Percentiles rank a stretch among this genome's conserved stretches.
Conservation (phyloP, 345 rosid species). For the Rhodamnia rubescens region DNA sequence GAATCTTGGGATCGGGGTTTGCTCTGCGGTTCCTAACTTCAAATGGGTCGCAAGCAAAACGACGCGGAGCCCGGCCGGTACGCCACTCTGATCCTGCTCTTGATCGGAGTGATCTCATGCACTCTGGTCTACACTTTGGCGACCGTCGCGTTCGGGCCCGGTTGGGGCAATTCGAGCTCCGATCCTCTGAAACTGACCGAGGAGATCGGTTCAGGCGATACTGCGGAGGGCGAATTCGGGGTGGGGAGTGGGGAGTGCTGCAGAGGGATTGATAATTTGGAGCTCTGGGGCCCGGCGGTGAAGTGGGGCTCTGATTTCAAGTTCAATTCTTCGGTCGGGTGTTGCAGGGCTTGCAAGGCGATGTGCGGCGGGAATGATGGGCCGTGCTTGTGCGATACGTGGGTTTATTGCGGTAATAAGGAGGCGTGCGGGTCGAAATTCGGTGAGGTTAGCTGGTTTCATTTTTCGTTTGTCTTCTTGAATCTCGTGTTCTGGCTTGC, state of each 20-base stretch:
- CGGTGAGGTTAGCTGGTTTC: constrained; percentile 60
- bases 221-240: background rate
- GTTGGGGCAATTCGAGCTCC: background rate
- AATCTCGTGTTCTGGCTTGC: background rate
- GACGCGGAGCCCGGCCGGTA: constrained; percentile 51
- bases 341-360: constrained; percentile 80
- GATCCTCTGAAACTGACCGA: background rate
- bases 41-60: constrained; percentile 58
- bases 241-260: constrained; percentile 43
- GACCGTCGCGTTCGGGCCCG: constrained; percentile 31
- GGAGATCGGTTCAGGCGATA: background rate
- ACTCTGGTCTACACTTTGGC: constrained; percentile 57
- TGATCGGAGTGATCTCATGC: constrained; percentile 47
- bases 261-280: constrained; percentile 70
- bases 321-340: constrained; percentile 57
- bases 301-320: constrained; percentile 95
- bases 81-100: constrained; percentile 37
- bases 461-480: background rate
- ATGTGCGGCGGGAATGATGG: constrained; percentile 85
- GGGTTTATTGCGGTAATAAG: constrained; percentile 85
- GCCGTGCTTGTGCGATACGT: constrained; percentile 92
- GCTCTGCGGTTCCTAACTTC: constrained; percentile 1
- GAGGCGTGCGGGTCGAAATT: constrained; percentile 69
- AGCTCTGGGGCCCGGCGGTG: constrained; percentile 96
- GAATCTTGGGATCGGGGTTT: constrained; percentile 3